Base-by-base conservation (phyloP, 345 rosid genomes). In the Lagerstroemia speciosa region DNA sequence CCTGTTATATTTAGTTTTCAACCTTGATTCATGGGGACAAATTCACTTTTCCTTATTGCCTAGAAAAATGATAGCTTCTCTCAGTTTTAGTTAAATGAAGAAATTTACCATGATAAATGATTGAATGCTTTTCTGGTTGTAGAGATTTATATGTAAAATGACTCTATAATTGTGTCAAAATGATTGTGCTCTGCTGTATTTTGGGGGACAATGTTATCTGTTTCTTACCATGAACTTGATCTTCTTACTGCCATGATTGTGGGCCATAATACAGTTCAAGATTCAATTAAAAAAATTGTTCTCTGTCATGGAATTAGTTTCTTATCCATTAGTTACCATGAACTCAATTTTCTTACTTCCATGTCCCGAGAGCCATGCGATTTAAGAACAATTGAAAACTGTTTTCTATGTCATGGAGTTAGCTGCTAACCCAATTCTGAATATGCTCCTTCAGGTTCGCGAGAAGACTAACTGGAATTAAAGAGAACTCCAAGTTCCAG, bases 391-490 rank as follows among this genome's bases (percentile, higher is more conserved):
- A 57, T 14, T 30, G 14, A 58, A 53, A 11, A 29, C 29, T 58
- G 17, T 15, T 30, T 58, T 58, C 34, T 58, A 27, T 7, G 61
- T 33, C 57, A 32, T 55, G 48, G 62, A 64, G 36, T 24, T 40
- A 36, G 70, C 75, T 8, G 50, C 15, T 68, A 65, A 48, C 33
- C 6, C 1, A 53, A 37, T n/a, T 2, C 9, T 38, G 30, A 63
- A 33, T 48, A 46, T 61, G 7, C 43, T 43, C 37, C 73, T 72
- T 64, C 84, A 94, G 99, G 84, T 94, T 94, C 52, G 99, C 99
- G 8, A 91, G 84, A 30, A 88, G 91, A 78, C 88, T 94, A 65
- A 86, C 89, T 16, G 98, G 99, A 68, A 94, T 94, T 58, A 88
- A 89, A 73, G 99, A 94, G 79, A 91, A 94, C 55, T 69, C 78